phyloP scores from a whole-genome alignment of 2,329 filamentous ascomycete genomes.

The Xylariaceae sp. region DNA sequence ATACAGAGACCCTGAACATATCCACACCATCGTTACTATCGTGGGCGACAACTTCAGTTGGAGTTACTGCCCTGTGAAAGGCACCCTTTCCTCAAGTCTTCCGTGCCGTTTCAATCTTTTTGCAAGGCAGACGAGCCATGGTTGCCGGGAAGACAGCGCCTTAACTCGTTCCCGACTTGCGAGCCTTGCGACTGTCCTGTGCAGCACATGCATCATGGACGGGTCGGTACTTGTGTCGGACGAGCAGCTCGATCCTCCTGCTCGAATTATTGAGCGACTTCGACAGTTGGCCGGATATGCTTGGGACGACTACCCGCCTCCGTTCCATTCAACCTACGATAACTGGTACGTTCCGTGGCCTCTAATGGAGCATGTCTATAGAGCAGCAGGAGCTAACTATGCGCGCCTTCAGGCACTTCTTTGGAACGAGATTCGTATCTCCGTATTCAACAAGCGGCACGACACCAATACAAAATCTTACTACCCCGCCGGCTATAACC shows the following conservation, averaged over 20 bases:
- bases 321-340: conserved; percentile 71
- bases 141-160: conserved; percentile 1
- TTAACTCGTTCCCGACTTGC: neutral
- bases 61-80: no score
- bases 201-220: conserved; percentile 40
- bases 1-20: neutral
- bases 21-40: no score
- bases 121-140: conserved; percentile 2
- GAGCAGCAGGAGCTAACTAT: conserved; percentile 1
- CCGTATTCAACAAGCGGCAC: conserved; percentile 44
- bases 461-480: conserved; percentile 39
- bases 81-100: no score
- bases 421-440: conserved; percentile 56
- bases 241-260: conserved; percentile 58
- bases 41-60: no score
- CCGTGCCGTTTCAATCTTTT: no score
- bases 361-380: conserved; percentile 1
- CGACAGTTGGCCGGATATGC: conserved; percentile 69
- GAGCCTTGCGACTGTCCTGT: conserved; percentile 5
- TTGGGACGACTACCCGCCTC: conserved; percentile 63
- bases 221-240: conserved; percentile 44
- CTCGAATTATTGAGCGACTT: conserved; percentile 68
- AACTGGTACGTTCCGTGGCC: conserved; percentile 60
- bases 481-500: conserved; percentile 39
- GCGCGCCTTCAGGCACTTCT: conserved; percentile 53